Conservation (phyloP, 2,329 filamentous ascomycete genomes). For the Arthrobotrys sphaeroides region DNA sequence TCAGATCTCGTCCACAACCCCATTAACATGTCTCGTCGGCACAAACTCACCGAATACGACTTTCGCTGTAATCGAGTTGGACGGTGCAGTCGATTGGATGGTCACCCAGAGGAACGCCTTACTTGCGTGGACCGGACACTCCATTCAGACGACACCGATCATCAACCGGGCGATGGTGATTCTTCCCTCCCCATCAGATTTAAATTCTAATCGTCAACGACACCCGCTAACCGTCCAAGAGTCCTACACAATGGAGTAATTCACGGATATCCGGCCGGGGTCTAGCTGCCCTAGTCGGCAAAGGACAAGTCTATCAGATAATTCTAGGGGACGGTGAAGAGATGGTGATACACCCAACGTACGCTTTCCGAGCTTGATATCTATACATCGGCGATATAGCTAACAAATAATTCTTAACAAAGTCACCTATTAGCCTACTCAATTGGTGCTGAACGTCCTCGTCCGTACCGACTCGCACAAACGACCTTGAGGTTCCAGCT, state of each 20-base stretch:
- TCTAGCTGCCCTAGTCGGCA: constrained; percentile 82
- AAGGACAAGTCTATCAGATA: constrained; percentile 88
- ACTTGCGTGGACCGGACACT: constrained; percentile 96
- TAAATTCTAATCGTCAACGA: not conserved
- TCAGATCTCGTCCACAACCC: constrained; percentile 74
- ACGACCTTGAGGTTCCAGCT: constrained; percentile 79
- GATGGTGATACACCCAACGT: constrained; percentile 85
- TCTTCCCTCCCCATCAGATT: not conserved
- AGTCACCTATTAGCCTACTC: constrained; percentile 92
- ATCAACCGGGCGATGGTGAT: constrained; percentile 75
- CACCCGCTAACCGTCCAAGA: constrained; percentile 64
- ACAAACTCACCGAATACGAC: constrained; percentile 87
- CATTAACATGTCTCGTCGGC: constrained; percentile 86
- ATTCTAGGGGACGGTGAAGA: constrained; percentile 83
- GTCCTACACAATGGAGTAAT: constrained; percentile 88
- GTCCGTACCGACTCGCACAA: constrained; percentile 87
- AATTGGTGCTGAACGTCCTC: constrained; percentile 72
- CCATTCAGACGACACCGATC: constrained; percentile 77
- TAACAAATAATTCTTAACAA: not conserved
- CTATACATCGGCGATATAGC: not conserved
- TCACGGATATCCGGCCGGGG: constrained; percentile 88
- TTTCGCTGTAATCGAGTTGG: constrained; percentile 85
- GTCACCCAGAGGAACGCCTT: constrained; percentile 85
- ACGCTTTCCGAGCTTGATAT: constrained; percentile 50
- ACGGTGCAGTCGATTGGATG: constrained; percentile 96